These are phyloP conservation scores for Tolypocladium guangdongense DNA, from an alignment of 2,329 filamentous ascomycete genomes.

Conservation along the genomic window DNA sequence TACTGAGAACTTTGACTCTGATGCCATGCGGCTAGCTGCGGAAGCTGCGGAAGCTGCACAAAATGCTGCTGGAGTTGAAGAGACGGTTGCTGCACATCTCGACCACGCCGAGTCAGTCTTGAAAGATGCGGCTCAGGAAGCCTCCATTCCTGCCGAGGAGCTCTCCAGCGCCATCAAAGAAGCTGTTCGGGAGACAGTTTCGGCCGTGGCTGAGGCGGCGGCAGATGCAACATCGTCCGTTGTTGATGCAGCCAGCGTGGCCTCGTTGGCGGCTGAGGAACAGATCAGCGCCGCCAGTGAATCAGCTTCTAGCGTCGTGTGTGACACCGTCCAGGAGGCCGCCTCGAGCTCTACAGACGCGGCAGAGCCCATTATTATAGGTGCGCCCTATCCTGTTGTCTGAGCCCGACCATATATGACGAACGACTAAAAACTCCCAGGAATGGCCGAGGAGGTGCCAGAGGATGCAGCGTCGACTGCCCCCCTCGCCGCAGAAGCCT, in stretches of 20 bases:
- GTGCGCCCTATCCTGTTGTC: neutral
- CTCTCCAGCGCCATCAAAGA: neutral
- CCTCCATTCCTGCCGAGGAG: neutral
- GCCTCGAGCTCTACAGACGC: neutral
- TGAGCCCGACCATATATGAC: too few species aligned
- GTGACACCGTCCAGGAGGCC: neutral
- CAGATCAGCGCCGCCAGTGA: neutral
- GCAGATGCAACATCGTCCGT: slow-evolving; percentile 2
- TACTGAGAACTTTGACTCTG: slow-evolving; percentile 68
- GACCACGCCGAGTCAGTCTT: slow-evolving; percentile 8
- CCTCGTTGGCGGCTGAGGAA: neutral
- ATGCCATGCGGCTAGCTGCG: slow-evolving; percentile 47
- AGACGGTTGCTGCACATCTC: slow-evolving; percentile 7
- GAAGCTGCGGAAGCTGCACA: slow-evolving; percentile 21
- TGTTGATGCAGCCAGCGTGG: slow-evolving; percentile 3
- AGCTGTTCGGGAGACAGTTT: slow-evolving; percentile 12
- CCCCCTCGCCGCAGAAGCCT: neutral
- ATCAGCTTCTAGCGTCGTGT: neutral
- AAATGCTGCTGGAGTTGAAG: slow-evolving; percentile 7
- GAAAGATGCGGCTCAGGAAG: neutral
- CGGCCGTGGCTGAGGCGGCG: slow-evolving; percentile 9
- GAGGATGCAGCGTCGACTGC: neutral
- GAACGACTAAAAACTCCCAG: neutral
- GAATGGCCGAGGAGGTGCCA: neutral
- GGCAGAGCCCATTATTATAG: neutral